Percentiles rank a stretch among this genome's conserved stretches.
These are phyloP conservation scores for Penicillium turbatum DNA, from an alignment of 495 filamentous ascomycete species.

Conservation along the genomic window DNA sequence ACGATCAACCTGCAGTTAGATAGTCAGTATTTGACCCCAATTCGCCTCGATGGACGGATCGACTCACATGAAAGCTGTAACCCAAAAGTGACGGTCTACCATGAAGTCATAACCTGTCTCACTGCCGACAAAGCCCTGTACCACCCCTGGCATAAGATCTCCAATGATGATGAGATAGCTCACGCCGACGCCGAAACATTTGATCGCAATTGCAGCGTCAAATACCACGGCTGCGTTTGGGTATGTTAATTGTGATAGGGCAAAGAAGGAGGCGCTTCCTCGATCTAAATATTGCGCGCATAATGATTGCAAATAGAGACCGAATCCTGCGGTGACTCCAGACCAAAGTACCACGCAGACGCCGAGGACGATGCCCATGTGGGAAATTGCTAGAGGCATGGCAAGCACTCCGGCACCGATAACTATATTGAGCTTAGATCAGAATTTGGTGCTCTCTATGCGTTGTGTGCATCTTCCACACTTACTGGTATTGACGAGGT, in stretches of 20 bases:
- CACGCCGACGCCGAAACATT: conserved; percentile 94
- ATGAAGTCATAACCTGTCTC: conserved; percentile 63
- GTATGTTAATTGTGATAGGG: conserved; percentile 91
- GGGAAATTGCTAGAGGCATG: conserved; percentile 88
- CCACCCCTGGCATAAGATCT: conserved; percentile 94
- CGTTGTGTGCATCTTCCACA: background rate
- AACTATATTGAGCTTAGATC: conserved; percentile 46
- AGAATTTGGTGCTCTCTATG: background rate
- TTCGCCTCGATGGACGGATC: background rate
- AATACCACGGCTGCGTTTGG: conserved; percentile 95
- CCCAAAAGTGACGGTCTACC: conserved; percentile 90
- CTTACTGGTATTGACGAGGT: conserved; percentile 85
- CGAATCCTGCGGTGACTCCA: conserved; percentile 80
- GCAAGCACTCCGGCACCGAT: conserved; percentile 91
- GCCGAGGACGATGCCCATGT: conserved; percentile 84
- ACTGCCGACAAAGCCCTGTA: conserved; percentile 64
- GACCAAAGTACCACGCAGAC: conserved; percentile 86
- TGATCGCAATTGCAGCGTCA: conserved; percentile 93
- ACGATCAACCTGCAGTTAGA: conserved; percentile 66
- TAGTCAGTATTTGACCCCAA: conserved; percentile 6
- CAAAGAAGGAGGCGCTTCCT: conserved; percentile 80
- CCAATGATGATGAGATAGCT: conserved; percentile 99
- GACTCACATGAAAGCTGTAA: conserved; percentile 89
- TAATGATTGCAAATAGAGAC: conserved; percentile 87
- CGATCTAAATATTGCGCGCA: conserved; percentile 90